Evolutionary conservation across 169 alveolate genomes (phyloP).

Genomic region (Toxoplasma gondii): DNA sequence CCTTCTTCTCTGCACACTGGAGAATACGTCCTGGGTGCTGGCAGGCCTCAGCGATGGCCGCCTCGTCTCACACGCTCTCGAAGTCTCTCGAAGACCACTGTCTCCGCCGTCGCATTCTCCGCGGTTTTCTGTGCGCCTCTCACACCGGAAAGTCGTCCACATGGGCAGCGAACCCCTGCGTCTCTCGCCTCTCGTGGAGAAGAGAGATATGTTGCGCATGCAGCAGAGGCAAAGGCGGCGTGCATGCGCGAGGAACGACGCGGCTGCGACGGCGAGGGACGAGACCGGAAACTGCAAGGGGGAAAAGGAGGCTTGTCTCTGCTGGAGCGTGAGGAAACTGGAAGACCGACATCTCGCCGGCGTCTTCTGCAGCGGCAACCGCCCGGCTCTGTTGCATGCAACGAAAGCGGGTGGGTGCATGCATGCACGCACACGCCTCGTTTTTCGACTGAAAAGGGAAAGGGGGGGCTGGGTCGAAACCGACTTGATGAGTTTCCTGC

Average conservation of each 20-base stretch:
- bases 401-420: background rate
- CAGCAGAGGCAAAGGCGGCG: background rate
- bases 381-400: background rate
- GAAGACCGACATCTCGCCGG: background rate
- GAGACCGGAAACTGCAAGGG: background rate
- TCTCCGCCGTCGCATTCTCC: background rate
- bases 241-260: background rate
- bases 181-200: background rate
- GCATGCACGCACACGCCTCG: background rate
- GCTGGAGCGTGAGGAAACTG: background rate
- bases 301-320: background rate
- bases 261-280: background rate
- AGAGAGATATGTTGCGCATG: background rate
- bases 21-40: background rate
- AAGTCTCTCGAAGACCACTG: background rate
- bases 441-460: background rate
- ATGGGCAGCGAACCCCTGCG: background rate
- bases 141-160: background rate
- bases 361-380: constrained; percentile 19
- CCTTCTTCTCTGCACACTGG: background rate
- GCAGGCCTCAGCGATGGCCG: constrained; percentile 54
- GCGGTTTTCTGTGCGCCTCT: background rate
- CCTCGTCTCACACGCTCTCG: constrained; percentile 30
- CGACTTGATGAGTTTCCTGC: too few species aligned
- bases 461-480: too few species aligned